Conservation (phyloP, 371 early-diverging fungal species). For the Dichotomocladium elegans region DNA sequence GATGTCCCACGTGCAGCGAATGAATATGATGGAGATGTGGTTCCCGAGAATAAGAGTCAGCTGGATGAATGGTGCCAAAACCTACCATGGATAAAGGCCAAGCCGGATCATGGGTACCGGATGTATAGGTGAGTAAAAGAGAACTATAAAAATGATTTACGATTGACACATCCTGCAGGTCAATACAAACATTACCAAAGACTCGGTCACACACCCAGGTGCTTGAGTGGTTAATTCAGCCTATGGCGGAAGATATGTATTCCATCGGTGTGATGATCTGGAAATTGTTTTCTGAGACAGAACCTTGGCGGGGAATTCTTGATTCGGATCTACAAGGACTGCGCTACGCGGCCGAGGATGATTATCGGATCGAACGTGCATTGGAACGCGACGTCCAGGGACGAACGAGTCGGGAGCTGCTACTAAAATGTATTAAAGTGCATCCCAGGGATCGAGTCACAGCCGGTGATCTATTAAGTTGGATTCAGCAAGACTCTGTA, state of each 20-base stretch:
- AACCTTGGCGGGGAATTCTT: slow-evolving; percentile 65
- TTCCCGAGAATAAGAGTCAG: slow-evolving; percentile 44
- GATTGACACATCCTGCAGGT: slow-evolving; percentile 17
- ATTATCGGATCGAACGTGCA: slow-evolving; percentile 52
- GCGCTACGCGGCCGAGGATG: slow-evolving; percentile 54
- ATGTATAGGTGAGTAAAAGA: slow-evolving; percentile 41
- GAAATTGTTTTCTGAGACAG: slow-evolving; percentile 63
- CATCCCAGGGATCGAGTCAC: slow-evolving; percentile 49
- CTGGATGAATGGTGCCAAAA: slow-evolving; percentile 44
- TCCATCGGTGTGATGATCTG: slow-evolving; percentile 64
- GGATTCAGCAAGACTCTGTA: slow-evolving; percentile 32
- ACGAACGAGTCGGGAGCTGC: slow-evolving; percentile 39
- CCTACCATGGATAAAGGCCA: slow-evolving; percentile 54
- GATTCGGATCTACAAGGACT: slow-evolving; percentile 64
- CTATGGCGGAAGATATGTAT: slow-evolving; percentile 63
- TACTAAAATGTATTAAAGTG: slow-evolving; percentile 48
- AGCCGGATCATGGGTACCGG: slow-evolving; percentile 62
- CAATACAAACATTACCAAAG: slow-evolving; percentile 60
- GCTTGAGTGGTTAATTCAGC: slow-evolving; percentile 52
- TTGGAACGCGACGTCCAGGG: slow-evolving; percentile 54
- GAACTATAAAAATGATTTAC: neutral
- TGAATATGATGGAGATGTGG: slow-evolving; percentile 44
- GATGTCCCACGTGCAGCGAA: slow-evolving; percentile 36
- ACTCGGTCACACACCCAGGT: slow-evolving; percentile 49
- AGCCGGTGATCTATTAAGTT: slow-evolving; percentile 41